phyloP scores from a whole-genome alignment of 2,329 filamentous ascomycete species.

The Aspergillus aculeatinus region DNA sequence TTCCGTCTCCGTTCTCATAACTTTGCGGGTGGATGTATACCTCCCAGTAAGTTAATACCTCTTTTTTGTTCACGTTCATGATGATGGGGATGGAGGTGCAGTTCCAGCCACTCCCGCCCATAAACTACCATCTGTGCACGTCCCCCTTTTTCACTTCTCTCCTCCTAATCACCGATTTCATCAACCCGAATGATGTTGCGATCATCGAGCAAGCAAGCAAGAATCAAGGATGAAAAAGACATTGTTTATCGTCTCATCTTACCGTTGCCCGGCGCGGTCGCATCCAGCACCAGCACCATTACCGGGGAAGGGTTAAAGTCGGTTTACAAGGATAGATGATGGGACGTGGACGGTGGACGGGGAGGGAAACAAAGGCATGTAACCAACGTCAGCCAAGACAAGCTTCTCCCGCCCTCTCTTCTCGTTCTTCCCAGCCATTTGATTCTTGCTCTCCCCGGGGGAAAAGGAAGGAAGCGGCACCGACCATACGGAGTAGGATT shows the following conservation, averaged over 20 bases:
- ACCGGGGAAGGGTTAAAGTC: background rate
- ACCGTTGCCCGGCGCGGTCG: constrained; percentile 1
- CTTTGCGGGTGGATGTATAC: too few relatives aligned
- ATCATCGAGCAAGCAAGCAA: too few relatives aligned
- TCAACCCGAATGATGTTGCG: too few relatives aligned
- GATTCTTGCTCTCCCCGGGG: background rate
- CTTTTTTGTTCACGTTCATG: too few relatives aligned
- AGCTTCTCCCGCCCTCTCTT: background rate
- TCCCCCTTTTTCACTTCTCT: too few relatives aligned
- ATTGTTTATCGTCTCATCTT: background rate
- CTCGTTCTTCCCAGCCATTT: constrained; percentile 1
- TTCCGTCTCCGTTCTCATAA: background rate
- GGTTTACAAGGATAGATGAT: background rate
- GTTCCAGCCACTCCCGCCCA: too few relatives aligned
- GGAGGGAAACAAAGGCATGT: background rate
- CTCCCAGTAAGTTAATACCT: too few relatives aligned
- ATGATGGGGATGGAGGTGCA: too few relatives aligned
- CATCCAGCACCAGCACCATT: background rate
- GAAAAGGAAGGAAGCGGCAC: background rate
- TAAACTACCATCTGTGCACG: too few relatives aligned
- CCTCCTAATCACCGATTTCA: too few relatives aligned
- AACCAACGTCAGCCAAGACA: constrained; percentile 7
- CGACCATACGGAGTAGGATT: background rate
- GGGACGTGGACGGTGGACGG: background rate
- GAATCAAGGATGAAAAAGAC: too few relatives aligned